These are phyloP conservation scores for Thraustochytrium striatum DNA, from an alignment of 352 stramenopile genomes.

Conservation along the genomic window DNA sequence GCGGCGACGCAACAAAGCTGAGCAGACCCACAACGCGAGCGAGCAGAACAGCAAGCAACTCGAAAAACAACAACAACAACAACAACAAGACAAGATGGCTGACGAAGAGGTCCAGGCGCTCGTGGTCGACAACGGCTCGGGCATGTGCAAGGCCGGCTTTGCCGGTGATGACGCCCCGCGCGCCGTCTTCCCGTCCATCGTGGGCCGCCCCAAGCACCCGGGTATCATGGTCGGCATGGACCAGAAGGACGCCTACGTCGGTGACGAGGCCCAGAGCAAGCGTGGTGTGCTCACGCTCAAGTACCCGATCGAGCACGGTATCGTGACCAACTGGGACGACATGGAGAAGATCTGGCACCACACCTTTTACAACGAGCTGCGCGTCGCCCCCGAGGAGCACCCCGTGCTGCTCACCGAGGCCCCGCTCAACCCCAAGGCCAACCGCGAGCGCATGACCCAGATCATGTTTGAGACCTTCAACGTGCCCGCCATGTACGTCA, in stretches of 20 bases:
- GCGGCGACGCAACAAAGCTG: no score
- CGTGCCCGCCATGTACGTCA: slow-evolving; percentile 95
- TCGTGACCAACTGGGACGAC: slow-evolving; percentile 99
- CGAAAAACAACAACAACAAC: background rate
- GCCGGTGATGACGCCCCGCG: slow-evolving; percentile 86
- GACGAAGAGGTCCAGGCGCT: slow-evolving; percentile 46
- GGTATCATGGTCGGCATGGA: slow-evolving; percentile 96
- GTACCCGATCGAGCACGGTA: slow-evolving; percentile 98
- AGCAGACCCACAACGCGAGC: background rate
- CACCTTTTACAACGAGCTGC: slow-evolving; percentile 97
- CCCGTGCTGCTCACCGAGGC: slow-evolving; percentile 86
- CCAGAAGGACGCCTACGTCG: slow-evolving; percentile 87
- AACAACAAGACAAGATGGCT: slow-evolving; percentile 38
- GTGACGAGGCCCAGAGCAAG: slow-evolving; percentile 86
- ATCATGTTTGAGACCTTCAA: slow-evolving; percentile 99
- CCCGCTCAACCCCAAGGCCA: slow-evolving; percentile 79
- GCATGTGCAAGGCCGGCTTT: slow-evolving; percentile 98
- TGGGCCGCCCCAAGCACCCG: slow-evolving; percentile 79
- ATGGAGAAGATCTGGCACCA: slow-evolving; percentile 99
- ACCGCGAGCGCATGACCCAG: slow-evolving; percentile 87
- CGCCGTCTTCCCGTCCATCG: slow-evolving; percentile 80
- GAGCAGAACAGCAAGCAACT: background rate
- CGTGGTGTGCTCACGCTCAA: slow-evolving; percentile 84
- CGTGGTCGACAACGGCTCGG: slow-evolving; percentile 92
- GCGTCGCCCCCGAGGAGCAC: slow-evolving; percentile 89